Evolutionary conservation across 352 stramenopile genomes (phyloP).

Genomic region (Globisporangium nodosum): DNA sequence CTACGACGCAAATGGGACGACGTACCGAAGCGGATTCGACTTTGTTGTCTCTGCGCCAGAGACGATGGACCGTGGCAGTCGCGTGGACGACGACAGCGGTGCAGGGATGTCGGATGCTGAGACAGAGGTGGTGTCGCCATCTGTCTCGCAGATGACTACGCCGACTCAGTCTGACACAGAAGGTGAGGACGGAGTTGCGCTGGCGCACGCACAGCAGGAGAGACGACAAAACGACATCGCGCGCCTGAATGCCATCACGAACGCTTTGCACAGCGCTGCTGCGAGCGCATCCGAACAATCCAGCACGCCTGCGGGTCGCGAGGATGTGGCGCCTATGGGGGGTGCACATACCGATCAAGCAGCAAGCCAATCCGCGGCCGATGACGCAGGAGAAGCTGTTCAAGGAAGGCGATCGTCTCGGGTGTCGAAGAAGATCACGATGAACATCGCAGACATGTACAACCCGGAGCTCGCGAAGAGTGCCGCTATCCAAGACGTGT

Average conservation of each 20-base stretch:
- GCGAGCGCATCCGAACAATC: background rate
- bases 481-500: conserved; percentile 12
- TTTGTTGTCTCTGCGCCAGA: conserved; percentile 32
- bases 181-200: conserved; percentile 24
- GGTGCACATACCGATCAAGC: background rate
- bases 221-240: conserved; percentile 19
- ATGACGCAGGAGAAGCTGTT: conserved; percentile 10
- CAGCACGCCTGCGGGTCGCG: background rate
- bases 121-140: conserved; percentile 47
- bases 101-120: conserved; percentile 42
- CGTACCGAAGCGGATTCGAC: conserved; percentile 48
- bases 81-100: background rate
- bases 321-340: background rate
- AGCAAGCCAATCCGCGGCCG: background rate
- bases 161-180: conserved; percentile 64
- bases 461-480: conserved; percentile 54
- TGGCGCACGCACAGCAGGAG: conserved; percentile 23
- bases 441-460: conserved; percentile 76
- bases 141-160: conserved; percentile 66
- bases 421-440: conserved; percentile 70
- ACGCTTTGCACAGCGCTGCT: conserved; percentile 14
- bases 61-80: background rate
- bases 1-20: conserved; percentile 62
- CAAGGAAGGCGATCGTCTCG: conserved; percentile 43
- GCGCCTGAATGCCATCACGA: conserved; percentile 25